Evolutionary conservation across 371 early-diverging fungal genomes (phyloP), one percentile per base, ranked within the genome.

Genomic region (Mortierella sp.): DNA sequence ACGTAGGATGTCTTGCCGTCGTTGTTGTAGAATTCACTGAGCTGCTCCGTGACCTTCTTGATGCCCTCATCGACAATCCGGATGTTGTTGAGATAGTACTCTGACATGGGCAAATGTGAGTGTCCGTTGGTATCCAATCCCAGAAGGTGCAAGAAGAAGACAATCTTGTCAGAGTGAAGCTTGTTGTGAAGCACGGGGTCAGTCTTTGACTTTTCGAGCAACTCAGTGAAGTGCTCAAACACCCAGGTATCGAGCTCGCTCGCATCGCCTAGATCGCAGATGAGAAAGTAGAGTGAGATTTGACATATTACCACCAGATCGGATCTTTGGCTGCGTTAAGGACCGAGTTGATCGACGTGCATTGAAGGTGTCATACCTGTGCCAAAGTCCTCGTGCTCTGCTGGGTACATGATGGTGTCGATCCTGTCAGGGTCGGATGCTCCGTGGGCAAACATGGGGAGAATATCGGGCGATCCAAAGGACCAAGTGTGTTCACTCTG

Each of bases 51-150:
- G 56, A 96, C 90, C 46, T 91, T 89, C 55, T 88, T 74, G 74
- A 99, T 91, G 0, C 96, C 95, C 5, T 82, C 82, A 78, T 99
- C 99, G 12, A 99, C 96, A 65, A 94, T 82, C 46, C 88, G 80
- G 83, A 99, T 96, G 83, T 97, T 97, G 72, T 94, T 89, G 74
- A 95, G 89, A 71, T 96, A 96, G 88, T 97, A 95, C 70, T 94
- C 87, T 18, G 98, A 98, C 75, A 93, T 90, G 14, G 99, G 99
- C 65, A 95, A 91, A 80, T 93, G 94, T 38, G 93, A 96, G 83
- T 99, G 99, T 16, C 99, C 99, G 82, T 97, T 98, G 58, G 97
- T 98, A 87, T 99, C 99, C 60, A 98, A 88, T 1, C 99, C 99
- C 58, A 98, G 93, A 21, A 99, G 88, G 88, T 99, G 99, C 65